phyloP scores from a whole-genome alignment of 1,139 yeast species.

The Blastobotrys aristatus region DNA sequence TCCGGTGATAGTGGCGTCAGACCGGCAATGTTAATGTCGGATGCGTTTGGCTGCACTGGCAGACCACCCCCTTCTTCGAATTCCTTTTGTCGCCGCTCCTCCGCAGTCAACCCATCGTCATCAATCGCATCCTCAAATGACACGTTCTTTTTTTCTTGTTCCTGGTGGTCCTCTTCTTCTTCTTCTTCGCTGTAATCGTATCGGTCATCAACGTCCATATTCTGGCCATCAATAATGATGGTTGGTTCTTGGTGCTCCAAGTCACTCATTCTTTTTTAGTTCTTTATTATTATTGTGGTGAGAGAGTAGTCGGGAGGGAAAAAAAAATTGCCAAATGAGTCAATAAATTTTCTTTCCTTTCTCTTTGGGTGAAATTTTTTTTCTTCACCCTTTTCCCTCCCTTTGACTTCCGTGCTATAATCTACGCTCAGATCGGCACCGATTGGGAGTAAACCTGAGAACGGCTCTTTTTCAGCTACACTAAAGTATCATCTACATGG shows the following conservation, averaged over 20 bases:
- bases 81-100: slow-evolving; percentile 72
- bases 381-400: not conserved
- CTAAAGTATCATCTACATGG: slow-evolving; percentile 44
- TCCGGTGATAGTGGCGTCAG: slow-evolving; percentile 89
- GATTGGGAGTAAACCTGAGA: no score
- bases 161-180: slow-evolving; percentile 35
- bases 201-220: slow-evolving; percentile 38
- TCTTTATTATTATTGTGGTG: not conserved
- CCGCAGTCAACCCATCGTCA: slow-evolving; percentile 47
- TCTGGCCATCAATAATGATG: slow-evolving; percentile 72
- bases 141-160: slow-evolving; percentile 43
- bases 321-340: slow-evolving; percentile 4
- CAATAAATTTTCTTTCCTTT: no score
- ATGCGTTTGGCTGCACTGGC: slow-evolving; percentile 86
- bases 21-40: slow-evolving; percentile 60
- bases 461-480: not conserved
- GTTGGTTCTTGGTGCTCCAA: slow-evolving; percentile 82
- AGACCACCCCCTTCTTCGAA: slow-evolving; percentile 98
- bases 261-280: slow-evolving; percentile 39
- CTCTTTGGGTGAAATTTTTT: not conserved
- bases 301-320: not conserved
- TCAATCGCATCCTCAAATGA: slow-evolving; percentile 19
- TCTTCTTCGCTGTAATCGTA: slow-evolving; percentile 51
- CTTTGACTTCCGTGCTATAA: no score
- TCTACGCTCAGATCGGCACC: no score